Conservation (phyloP, 257 asterid genomes). For the Fraxinus anomala region DNA sequence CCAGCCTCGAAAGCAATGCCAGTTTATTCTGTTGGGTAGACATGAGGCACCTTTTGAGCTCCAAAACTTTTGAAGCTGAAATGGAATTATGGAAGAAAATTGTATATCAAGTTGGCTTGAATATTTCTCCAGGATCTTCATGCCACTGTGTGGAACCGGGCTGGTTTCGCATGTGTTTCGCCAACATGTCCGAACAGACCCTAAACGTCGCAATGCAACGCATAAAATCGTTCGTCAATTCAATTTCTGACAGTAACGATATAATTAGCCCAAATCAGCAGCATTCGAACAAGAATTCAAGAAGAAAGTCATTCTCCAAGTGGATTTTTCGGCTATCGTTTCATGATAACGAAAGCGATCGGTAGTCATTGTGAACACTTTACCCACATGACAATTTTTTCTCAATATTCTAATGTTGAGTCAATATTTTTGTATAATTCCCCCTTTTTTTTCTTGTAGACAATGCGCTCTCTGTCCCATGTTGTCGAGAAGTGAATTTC, state of each 20-base stretch:
- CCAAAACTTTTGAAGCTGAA: slow-evolving; percentile 50
- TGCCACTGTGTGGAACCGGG: slow-evolving; percentile 72
- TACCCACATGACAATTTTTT: not conserved
- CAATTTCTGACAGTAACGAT: not conserved
- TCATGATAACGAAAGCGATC: slow-evolving; percentile 55
- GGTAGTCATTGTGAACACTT: slow-evolving; percentile 35
- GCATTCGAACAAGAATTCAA: slow-evolving; percentile 35
- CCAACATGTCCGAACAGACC: slow-evolving; percentile 58
- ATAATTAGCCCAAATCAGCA: not conserved
- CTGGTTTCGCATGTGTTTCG: slow-evolving; percentile 68
- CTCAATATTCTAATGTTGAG: slow-evolving; percentile 44
- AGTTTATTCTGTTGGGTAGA: slow-evolving; percentile 67
- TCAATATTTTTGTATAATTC: slow-evolving; percentile 17
- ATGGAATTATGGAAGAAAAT: slow-evolving; percentile 65
- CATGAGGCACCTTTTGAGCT: slow-evolving; percentile 44
- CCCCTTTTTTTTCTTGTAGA: slow-evolving; percentile 19
- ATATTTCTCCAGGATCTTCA: slow-evolving; percentile 69
- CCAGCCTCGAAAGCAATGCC: slow-evolving; percentile 57
- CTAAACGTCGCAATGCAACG: slow-evolving; percentile 53
- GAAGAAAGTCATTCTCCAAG: slow-evolving; percentile 45
- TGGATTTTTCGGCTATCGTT: slow-evolving; percentile 67
- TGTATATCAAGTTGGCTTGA: slow-evolving; percentile 51
- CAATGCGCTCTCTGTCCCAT: slow-evolving; percentile 56
- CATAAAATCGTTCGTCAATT: slow-evolving; percentile 32
- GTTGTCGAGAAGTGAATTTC: slow-evolving; percentile 58